A percentile compares a stretch with the other conserved stretches of the same genome.
Evolutionary conservation across 2,329 filamentous ascomycete genomes (phyloP).

Genomic region (Cercospora sesami): DNA sequence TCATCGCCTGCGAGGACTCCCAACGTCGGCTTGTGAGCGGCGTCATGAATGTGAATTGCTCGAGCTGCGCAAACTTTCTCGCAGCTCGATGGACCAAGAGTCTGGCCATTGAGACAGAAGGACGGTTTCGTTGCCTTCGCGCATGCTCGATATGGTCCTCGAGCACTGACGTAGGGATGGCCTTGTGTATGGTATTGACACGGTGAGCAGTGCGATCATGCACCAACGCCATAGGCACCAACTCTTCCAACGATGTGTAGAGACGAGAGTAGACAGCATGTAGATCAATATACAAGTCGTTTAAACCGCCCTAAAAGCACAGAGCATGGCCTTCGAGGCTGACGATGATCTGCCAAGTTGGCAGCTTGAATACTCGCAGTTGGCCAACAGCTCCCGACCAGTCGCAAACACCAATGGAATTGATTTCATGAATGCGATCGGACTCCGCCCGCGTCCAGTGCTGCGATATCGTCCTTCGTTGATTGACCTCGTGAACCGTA

Average conservation of each 20-base stretch:
- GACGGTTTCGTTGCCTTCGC: background rate
- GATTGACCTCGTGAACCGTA: slow-evolving; percentile 60
- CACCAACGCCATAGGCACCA: background rate
- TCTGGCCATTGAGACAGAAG: background rate
- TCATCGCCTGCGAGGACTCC: background rate
- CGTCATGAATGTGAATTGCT: background rate
- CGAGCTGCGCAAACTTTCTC: background rate
- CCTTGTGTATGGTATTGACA: background rate
- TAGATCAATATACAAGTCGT: background rate
- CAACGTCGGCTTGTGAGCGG: background rate
- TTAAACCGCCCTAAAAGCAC: background rate
- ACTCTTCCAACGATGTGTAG: background rate
- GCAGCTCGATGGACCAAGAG: background rate
- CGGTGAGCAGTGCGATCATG: slow-evolving; percentile 1
- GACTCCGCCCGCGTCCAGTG: slow-evolving; percentile 3
- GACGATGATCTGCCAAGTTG: slow-evolving; percentile 3
- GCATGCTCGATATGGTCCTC: background rate
- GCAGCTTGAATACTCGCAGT: background rate
- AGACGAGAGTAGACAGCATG: background rate
- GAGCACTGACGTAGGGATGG: background rate
- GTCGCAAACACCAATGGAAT: background rate
- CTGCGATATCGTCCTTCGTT: slow-evolving; percentile 53
- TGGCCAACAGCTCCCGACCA: background rate
- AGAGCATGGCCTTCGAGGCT: background rate
- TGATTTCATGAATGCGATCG: slow-evolving; percentile 5